These are phyloP conservation scores for Herpetomonas samuelpessoai DNA, from an alignment of 208 protist genomes.

Conservation along the genomic window DNA sequence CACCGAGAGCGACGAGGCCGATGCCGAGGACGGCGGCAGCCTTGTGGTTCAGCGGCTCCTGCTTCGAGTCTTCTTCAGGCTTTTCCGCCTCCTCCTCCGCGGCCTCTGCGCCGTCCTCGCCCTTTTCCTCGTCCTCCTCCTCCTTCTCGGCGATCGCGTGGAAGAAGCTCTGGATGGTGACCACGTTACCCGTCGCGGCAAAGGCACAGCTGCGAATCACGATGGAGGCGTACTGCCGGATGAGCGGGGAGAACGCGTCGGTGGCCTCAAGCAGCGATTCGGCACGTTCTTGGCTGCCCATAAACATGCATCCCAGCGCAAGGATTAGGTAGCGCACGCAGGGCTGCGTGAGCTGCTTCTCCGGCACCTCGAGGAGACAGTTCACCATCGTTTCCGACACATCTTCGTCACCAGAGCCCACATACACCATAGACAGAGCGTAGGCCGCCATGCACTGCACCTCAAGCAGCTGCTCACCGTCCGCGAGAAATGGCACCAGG, in stretches of 20 bases:
- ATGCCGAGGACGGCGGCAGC: slow-evolving; percentile 97
- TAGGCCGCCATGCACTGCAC: slow-evolving; percentile 93
- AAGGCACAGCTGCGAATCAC: slow-evolving; percentile 98
- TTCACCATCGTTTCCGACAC: slow-evolving; percentile 93
- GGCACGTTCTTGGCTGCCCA: slow-evolving; percentile 91
- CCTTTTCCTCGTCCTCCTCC: slow-evolving; percentile 41
- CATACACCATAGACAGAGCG: slow-evolving; percentile 96
- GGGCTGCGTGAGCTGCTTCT: slow-evolving; percentile 57
- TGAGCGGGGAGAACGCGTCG: slow-evolving; percentile 67
- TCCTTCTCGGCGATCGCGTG: slow-evolving; percentile 93
- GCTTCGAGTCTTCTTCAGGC: slow-evolving; percentile 32
- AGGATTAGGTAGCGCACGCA: slow-evolving; percentile 92
- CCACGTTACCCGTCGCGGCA: slow-evolving; percentile 98
- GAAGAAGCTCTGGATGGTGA: slow-evolving; percentile 97
- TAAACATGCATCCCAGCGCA: slow-evolving; percentile 95
- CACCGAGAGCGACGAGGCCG: slow-evolving; percentile 97
- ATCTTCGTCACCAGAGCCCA: slow-evolving; percentile 95
- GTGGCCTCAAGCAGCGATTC: slow-evolving; percentile 93
- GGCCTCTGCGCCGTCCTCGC: slow-evolving; percentile 5
- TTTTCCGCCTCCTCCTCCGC: slow-evolving; percentile 10
- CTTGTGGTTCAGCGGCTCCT: slow-evolving; percentile 74
- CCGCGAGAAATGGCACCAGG: slow-evolving; percentile 92
- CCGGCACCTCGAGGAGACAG: slow-evolving; percentile 88
- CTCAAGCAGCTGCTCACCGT: slow-evolving; percentile 91
- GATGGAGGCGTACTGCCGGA: slow-evolving; percentile 90